Base-by-base conservation (phyloP, 176 grass and related monocot species). In the Miscanthus lutarioriparius region DNA sequence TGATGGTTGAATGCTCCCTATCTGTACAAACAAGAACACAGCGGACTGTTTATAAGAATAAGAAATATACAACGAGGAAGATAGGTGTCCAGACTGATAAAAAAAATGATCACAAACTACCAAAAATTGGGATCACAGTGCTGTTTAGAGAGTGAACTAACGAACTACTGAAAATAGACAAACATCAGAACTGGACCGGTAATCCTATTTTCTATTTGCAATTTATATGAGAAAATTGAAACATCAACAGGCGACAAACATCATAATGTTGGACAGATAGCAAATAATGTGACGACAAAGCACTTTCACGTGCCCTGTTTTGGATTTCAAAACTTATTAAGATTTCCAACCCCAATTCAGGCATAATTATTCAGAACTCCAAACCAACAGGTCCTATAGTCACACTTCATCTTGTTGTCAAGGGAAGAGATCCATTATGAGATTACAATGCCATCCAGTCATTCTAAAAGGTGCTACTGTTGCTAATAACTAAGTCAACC, bases 1-100 rank as follows among this genome's bases (percentile, higher is more conserved):
- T 43, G 79, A 53, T 41, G 79, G 83, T 5, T 88, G 86, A 85
- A 92, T 63, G 53, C 25, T 64, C 67, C 90, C 86, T 0, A 88
- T 27, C 90, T 92, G 86, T 25, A 37, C 16, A 69, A 48, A 23
- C 30, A 51, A 68, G 23, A 81, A 74, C n/a, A 74, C 10, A 14
- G n/a, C 11, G 5, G n/a, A 56, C 53, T 20, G 51, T 22, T 59
- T 23, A 59, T 59, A n/a, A 56, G 53, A 56, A 59, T 59, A n/a
- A 56, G 53, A 56, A 56, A 56, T 22, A 56, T 22, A n/a, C 9
- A 23, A 59, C 0, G 22, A 59, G 8, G 54, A 59, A 59, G 54
- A 23, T 59, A 4, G 54, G 54, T 23, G 8, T 23, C 22, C 54
- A 23, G 54, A 28, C 10, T 3, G 3, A 16, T 48, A 16, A 27